These are phyloP conservation scores for Penicillium canescens DNA, from an alignment of 495 filamentous ascomycete genomes.

Conservation along the genomic window DNA sequence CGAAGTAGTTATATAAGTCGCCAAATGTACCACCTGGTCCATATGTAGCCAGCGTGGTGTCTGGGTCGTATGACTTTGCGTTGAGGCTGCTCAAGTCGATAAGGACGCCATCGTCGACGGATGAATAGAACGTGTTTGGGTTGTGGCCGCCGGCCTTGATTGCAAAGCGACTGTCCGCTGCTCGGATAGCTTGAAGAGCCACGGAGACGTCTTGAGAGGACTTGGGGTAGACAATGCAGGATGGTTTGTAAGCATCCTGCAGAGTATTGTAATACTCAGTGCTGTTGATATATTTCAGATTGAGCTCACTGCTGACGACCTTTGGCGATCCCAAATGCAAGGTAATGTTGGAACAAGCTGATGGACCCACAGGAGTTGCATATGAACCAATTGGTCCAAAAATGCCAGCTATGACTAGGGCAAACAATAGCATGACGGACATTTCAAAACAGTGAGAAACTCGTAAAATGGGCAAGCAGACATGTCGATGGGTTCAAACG, in stretches of 20 bases:
- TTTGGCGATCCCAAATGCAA: slow-evolving; percentile 22
- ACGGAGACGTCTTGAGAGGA: slow-evolving; percentile 28
- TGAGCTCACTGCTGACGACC: slow-evolving; percentile 17
- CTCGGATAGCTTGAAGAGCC: slow-evolving; percentile 23
- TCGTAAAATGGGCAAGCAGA: neutral
- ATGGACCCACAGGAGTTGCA: slow-evolving; percentile 11
- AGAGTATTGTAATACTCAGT: slow-evolving; percentile 48
- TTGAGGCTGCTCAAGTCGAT: slow-evolving; percentile 40
- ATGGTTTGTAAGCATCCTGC: slow-evolving; percentile 32
- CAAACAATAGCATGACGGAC: slow-evolving; percentile 8
- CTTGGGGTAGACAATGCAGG: slow-evolving; percentile 32
- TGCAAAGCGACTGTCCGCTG: slow-evolving; percentile 39
- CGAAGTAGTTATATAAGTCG: slow-evolving; percentile 33
- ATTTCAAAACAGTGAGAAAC: neutral
- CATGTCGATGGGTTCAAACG: slow-evolving; percentile 6
- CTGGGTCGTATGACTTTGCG: slow-evolving; percentile 27
- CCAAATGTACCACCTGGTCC: slow-evolving; percentile 33
- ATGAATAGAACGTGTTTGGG: slow-evolving; percentile 40
- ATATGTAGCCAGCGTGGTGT: slow-evolving; percentile 33
- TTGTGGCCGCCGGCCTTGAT: slow-evolving; percentile 49
- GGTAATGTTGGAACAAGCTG: slow-evolving; percentile 25
- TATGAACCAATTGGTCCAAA: slow-evolving; percentile 5
- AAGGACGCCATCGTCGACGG: slow-evolving; percentile 41
- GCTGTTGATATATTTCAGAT: slow-evolving; percentile 16
- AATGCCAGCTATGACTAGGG: slow-evolving; percentile 8